Base-by-base conservation (phyloP, 306 rosid species). In the Fragaria nilgerrensis region DNA sequence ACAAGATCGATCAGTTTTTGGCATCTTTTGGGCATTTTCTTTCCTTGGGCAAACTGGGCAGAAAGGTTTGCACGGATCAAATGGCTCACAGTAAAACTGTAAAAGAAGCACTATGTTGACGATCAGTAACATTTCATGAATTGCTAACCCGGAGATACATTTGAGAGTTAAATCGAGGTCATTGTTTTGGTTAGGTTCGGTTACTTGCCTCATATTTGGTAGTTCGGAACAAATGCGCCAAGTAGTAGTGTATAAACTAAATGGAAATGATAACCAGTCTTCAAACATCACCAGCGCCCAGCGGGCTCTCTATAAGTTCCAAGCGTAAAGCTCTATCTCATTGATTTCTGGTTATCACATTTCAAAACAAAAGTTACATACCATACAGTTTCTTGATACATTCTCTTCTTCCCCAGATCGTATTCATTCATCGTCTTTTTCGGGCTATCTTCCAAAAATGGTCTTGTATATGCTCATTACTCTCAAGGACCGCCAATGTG, bases 401-500 rank as follows among this genome's bases (percentile, higher is more conserved):
- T 23, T 34, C 2, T 25, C 29, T 23, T 23, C 34, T 48, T 19
- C 14, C 29, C 1, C 7, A 1, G 2, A 62, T 75, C 20, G 5
- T 43, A 44, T 45, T 44, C 47, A 20, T 61, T 44, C 29, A 27
- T 75, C 4, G 27, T 75, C 56, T 39, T 20, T 13, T 73, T 36
- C 67, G 56, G 29, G 52, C 77, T 59, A 41, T 43, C 43, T 50
- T 36, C 69, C 43, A 20, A 7, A n/a, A 9, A 67, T 17, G 22
- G 17, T 59, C 44, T 37, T 15, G 69, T 77, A 19, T 63, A 44
- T 34, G 58, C 11, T 41, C 48, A 10, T 32, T 56, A 53, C 77
- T 58, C 10, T 84, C 82, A 81, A 16, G 43, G 32, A 49, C 81
- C 82, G 15, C 69, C 77, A n/a, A 41, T 80, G 39, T 72, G 48